Percentiles rank a stretch among this genome's conserved stretches.
Conservation (phyloP, 179 eudicot species). For the Nepenthes alata region DNA sequence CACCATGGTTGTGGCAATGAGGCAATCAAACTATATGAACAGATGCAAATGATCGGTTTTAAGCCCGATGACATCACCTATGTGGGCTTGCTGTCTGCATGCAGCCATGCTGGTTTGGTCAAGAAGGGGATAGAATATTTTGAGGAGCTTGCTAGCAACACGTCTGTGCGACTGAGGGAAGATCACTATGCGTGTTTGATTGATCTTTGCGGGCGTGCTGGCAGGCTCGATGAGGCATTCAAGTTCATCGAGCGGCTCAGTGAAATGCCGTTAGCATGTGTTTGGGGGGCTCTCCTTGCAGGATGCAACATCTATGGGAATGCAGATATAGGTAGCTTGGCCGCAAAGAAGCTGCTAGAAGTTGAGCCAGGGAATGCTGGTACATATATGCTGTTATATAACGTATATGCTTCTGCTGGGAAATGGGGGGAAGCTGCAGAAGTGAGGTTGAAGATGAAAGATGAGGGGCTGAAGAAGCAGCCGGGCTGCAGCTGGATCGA, state of each 20-base stretch:
- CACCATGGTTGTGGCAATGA: slow-evolving; percentile 29
- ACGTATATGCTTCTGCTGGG: slow-evolving; percentile 22
- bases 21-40: slow-evolving; percentile 21
- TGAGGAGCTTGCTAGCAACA: slow-evolving; percentile 10
- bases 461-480: slow-evolving; percentile 23
- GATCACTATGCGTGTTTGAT: slow-evolving; percentile 35
- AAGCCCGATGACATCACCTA: slow-evolving; percentile 32
- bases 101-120: slow-evolving; percentile 38
- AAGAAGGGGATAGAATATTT: slow-evolving; percentile 29
- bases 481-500: slow-evolving; percentile 53
- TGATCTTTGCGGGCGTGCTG: slow-evolving; percentile 34
- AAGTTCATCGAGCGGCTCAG: slow-evolving; percentile 16
- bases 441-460: slow-evolving; percentile 21
- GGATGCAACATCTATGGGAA: slow-evolving; percentile 30
- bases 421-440: slow-evolving; percentile 31
- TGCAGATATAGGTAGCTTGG: slow-evolving; percentile 17
- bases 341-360: slow-evolving; percentile 23
- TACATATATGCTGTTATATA: slow-evolving; percentile 23
- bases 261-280: slow-evolving; percentile 11
- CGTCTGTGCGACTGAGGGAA: slow-evolving; percentile 14
- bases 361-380: slow-evolving; percentile 23
- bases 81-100: slow-evolving; percentile 28
- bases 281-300: slow-evolving; percentile 32
- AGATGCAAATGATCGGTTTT: slow-evolving; percentile 23
- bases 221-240: slow-evolving; percentile 29